Conservation (phyloP, 2,329 filamentous ascomycete species). For the Teratosphaeria gauchensis region DNA sequence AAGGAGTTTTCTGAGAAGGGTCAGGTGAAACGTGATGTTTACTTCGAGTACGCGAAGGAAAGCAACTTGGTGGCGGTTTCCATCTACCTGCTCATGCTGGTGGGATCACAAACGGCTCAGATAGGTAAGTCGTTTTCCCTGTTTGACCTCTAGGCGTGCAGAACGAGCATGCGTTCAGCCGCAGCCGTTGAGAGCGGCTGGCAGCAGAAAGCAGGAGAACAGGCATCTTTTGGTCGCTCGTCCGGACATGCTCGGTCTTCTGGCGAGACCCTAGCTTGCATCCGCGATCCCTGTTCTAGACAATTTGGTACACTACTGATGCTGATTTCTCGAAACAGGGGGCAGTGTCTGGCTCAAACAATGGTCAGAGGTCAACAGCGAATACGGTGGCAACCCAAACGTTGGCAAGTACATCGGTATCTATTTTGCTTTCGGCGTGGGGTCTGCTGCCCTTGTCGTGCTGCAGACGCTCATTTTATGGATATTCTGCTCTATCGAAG, state of each 20-base stretch:
- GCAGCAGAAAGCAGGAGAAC: background rate
- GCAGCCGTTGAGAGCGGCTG: background rate
- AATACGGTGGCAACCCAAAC: slow-evolving; percentile 57
- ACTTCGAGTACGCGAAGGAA: slow-evolving; percentile 86
- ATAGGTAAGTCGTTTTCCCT: slow-evolving; percentile 49
- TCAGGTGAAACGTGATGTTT: slow-evolving; percentile 96
- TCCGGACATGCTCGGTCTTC: slow-evolving; percentile 15
- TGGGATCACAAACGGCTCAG: slow-evolving; percentile 71
- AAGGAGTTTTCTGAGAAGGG: slow-evolving; percentile 90
- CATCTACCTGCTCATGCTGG: slow-evolving; percentile 66
- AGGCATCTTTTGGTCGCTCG: background rate
- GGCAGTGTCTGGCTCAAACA: slow-evolving; percentile 88
- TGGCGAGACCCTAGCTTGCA: background rate
- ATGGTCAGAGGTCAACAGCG: slow-evolving; percentile 76
- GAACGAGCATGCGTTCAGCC: background rate
- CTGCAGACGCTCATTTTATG: slow-evolving; percentile 89
- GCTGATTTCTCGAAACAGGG: slow-evolving; percentile 34
- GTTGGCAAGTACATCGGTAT: slow-evolving; percentile 88
- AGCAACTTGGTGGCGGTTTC: slow-evolving; percentile 79
- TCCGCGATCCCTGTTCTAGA: background rate
- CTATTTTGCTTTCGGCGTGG: slow-evolving; percentile 91
- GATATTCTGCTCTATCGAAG: slow-evolving; percentile 98
- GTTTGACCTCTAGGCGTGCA: background rate
- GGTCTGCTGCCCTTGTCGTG: slow-evolving; percentile 74
- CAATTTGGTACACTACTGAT: slow-evolving; percentile 12